These are phyloP conservation scores for Alternaria triticimaculans DNA, from an alignment of 2,329 filamentous ascomycete species.

Conservation along the genomic window DNA sequence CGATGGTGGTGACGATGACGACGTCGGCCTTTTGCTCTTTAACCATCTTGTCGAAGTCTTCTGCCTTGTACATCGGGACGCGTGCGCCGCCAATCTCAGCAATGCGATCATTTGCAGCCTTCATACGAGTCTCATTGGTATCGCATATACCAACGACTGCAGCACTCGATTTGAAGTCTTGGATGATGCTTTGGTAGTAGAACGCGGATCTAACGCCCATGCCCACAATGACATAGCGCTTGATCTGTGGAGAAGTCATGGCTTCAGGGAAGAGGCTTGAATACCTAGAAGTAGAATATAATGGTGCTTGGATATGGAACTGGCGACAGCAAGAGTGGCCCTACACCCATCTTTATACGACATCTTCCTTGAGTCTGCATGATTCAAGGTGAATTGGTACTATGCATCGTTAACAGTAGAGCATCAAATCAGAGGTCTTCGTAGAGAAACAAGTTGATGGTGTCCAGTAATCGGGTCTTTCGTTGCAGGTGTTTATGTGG, in stretches of 20 bases:
- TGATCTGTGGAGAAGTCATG: conserved; percentile 9
- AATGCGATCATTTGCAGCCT: conserved; percentile 62
- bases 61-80: conserved; percentile 62
- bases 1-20: conserved; percentile 68
- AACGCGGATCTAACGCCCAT: conserved; percentile 67
- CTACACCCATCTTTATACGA: not conserved
- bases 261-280: not conserved
- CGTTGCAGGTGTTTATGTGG: not conserved
- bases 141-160: conserved; percentile 65
- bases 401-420: not conserved
- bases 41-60: conserved; percentile 66
- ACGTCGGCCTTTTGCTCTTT: conserved; percentile 64
- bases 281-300: not conserved
- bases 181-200: conserved; percentile 66
- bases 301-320: not conserved
- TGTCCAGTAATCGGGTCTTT: not conserved
- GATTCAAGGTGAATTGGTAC: not conserved
- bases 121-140: conserved; percentile 66
- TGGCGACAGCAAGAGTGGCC: not conserved
- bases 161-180: conserved; percentile 59
- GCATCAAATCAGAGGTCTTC: not conserved
- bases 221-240: conserved; percentile 62
- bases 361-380: not conserved
- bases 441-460: not conserved
- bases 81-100: conserved; percentile 54